phyloP scores from a whole-genome alignment of 805 yeast genomes.

The Suhomyces prunicola region DNA sequence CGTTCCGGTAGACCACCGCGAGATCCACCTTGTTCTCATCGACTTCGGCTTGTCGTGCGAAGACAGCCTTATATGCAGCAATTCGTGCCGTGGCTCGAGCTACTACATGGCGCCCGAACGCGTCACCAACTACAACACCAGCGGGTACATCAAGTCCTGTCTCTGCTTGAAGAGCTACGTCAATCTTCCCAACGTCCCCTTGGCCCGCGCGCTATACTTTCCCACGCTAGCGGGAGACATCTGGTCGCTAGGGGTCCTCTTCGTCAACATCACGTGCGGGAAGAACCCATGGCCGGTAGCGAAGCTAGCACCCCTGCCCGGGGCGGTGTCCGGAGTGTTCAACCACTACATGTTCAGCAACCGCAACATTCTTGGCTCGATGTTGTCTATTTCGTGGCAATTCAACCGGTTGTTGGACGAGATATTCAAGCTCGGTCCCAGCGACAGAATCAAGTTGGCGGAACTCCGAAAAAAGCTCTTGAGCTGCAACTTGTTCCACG shows the following conservation, averaged over 20 bases:
- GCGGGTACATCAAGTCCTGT: conserved; percentile 21
- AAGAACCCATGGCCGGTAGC: conserved; percentile 93
- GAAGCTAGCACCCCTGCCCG: conserved; percentile 48
- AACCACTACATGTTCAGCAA: conserved; percentile 52
- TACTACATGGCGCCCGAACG: conserved; percentile 95
- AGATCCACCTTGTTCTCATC: conserved; percentile 58
- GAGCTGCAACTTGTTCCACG: background rate
- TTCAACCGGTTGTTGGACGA: conserved; percentile 50
- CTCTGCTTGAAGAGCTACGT: conserved; percentile 30
- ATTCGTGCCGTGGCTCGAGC: conserved; percentile 79
- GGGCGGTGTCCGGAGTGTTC: conserved; percentile 49
- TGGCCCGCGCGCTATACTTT: conserved; percentile 24
- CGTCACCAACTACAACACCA: conserved; percentile 43
- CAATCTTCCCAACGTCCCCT: conserved; percentile 19
- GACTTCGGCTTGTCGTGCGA: conserved; percentile 89
- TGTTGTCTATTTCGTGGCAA: conserved; percentile 69
- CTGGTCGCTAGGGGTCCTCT: conserved; percentile 82
- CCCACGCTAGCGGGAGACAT: conserved; percentile 80
- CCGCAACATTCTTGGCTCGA: conserved; percentile 50
- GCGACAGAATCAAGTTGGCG: conserved; percentile 42
- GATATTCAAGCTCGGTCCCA: conserved; percentile 47
- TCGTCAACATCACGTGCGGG: conserved; percentile 76
- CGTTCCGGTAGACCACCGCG: conserved; percentile 40
- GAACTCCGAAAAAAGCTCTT: conserved; percentile 25
- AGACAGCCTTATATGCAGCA: conserved; percentile 53